Evolutionary conservation across 495 filamentous ascomycete genomes (phyloP).

Genomic region (Podospora didyma): DNA sequence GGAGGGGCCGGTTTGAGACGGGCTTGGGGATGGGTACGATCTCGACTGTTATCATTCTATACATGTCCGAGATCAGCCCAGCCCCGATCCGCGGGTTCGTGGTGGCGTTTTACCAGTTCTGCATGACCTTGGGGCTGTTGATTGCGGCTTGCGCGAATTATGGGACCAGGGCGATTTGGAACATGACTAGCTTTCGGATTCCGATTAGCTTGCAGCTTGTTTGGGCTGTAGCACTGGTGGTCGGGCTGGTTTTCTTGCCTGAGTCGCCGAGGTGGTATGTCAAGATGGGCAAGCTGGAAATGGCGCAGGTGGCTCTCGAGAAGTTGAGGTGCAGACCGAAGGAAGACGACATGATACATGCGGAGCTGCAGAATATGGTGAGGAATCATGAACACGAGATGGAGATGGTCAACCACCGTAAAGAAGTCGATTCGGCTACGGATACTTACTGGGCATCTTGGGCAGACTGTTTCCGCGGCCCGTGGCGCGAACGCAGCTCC

Average conservation of each 20-base stretch:
- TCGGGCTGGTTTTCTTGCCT: conserved; percentile 67
- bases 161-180: conserved; percentile 57
- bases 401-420: neutral
- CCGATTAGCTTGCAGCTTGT: conserved; percentile 74
- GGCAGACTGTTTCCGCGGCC: conserved; percentile 68
- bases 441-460: conserved; percentile 46
- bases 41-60: conserved; percentile 53
- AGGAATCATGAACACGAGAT: conserved; percentile 53
- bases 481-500: conserved; percentile 64
- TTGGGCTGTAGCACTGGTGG: conserved; percentile 69
- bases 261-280: conserved; percentile 78
- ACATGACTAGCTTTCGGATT: conserved; percentile 70
- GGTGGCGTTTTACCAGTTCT: conserved; percentile 74
- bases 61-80: conserved; percentile 75
- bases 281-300: conserved; percentile 62
- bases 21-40: conserved; percentile 78
- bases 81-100: conserved; percentile 75
- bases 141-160: conserved; percentile 74
- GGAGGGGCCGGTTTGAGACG: conserved; percentile 70
- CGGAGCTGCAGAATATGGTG: conserved; percentile 70
- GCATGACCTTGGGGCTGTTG: conserved; percentile 78
- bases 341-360: conserved; percentile 56
- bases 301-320: conserved; percentile 51
- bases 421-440: too few species aligned
- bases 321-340: conserved; percentile 56